Conservation (phyloP, 2,329 filamentous ascomycete genomes). For the Xylariaceae sp. region DNA sequence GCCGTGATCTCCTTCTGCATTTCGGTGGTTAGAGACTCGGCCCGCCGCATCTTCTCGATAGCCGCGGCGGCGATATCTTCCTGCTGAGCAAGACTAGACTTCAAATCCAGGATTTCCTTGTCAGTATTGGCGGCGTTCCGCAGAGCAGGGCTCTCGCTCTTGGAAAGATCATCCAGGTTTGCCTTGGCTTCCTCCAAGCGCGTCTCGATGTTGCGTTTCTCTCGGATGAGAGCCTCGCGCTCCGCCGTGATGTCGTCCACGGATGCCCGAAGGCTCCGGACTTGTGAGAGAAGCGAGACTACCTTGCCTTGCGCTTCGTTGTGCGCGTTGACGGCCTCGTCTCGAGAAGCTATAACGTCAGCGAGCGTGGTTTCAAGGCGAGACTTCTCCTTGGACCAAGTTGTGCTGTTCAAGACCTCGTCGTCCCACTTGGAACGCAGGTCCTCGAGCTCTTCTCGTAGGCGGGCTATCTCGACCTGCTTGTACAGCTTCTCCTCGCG, state of each 20-base stretch:
- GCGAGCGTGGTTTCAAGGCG: slow-evolving; percentile 84
- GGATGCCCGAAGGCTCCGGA: slow-evolving; percentile 73
- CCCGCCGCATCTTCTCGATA: slow-evolving; percentile 93
- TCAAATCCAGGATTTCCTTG: slow-evolving; percentile 82
- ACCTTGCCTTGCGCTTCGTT: slow-evolving; percentile 94
- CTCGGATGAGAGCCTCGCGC: slow-evolving; percentile 75
- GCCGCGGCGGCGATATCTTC: slow-evolving; percentile 89
- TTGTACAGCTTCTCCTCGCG: slow-evolving; percentile 82
- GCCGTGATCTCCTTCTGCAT: slow-evolving; percentile 87
- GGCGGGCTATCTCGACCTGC: slow-evolving; percentile 78
- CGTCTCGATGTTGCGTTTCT: slow-evolving; percentile 84
- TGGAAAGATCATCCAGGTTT: slow-evolving; percentile 80
- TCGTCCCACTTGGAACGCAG: slow-evolving; percentile 96
- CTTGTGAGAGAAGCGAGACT: slow-evolving; percentile 82
- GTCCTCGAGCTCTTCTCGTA: slow-evolving; percentile 95
- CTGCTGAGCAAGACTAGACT: slow-evolving; percentile 81
- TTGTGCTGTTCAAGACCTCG: slow-evolving; percentile 93
- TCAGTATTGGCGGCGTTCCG: slow-evolving; percentile 86
- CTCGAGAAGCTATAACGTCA: slow-evolving; percentile 82
- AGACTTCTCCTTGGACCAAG: slow-evolving; percentile 97
- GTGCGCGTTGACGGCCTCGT: slow-evolving; percentile 88
- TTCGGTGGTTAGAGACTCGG: slow-evolving; percentile 80
- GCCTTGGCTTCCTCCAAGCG: slow-evolving; percentile 82
- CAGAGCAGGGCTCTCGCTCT: slow-evolving; percentile 79
- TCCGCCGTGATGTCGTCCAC: slow-evolving; percentile 84